Conservation (phyloP, 192 early-diverging fungal species). For the Gryganskiella cystojenkinii region DNA sequence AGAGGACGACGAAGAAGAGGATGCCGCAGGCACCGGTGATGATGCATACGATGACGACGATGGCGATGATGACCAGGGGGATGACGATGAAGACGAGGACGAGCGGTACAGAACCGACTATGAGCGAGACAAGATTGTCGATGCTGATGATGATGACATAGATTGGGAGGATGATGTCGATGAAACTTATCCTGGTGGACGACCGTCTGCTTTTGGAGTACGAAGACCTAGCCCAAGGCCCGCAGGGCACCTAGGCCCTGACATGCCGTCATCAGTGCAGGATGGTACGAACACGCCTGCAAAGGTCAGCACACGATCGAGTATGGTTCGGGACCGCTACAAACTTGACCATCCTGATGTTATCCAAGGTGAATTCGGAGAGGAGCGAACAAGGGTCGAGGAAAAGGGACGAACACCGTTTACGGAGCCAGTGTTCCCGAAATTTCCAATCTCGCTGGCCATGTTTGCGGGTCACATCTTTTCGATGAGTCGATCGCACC, state of each 20-base stretch:
- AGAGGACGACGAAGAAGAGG: constrained; percentile 26
- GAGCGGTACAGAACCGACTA: constrained; percentile 12
- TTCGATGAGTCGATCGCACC: constrained; percentile 61
- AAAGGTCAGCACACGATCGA: too few species aligned
- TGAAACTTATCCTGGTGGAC: neutral
- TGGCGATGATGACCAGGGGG: constrained; percentile 31
- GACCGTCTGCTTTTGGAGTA: constrained; percentile 3
- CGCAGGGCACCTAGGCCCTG: neutral
- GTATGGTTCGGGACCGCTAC: too few species aligned
- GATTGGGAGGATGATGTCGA: constrained; percentile 48
- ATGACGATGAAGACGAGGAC: constrained; percentile 31
- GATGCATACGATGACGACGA: constrained; percentile 38
- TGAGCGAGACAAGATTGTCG: constrained; percentile 1
- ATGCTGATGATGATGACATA: neutral
- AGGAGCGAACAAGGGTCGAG: neutral
- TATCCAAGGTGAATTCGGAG: constrained; percentile 13
- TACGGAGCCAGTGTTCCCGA: constrained; percentile 12
- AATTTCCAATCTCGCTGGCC: constrained; percentile 51
- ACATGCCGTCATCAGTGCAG: neutral
- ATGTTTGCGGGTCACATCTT: constrained; percentile 73
- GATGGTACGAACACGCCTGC: too few species aligned
- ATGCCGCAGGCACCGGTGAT: constrained; percentile 10
- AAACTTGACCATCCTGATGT: neutral
- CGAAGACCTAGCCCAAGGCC: neutral
- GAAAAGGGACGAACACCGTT: neutral